phyloP scores from a whole-genome alignment of 192 early-diverging fungal genomes.

The Coemansia aciculifera region DNA sequence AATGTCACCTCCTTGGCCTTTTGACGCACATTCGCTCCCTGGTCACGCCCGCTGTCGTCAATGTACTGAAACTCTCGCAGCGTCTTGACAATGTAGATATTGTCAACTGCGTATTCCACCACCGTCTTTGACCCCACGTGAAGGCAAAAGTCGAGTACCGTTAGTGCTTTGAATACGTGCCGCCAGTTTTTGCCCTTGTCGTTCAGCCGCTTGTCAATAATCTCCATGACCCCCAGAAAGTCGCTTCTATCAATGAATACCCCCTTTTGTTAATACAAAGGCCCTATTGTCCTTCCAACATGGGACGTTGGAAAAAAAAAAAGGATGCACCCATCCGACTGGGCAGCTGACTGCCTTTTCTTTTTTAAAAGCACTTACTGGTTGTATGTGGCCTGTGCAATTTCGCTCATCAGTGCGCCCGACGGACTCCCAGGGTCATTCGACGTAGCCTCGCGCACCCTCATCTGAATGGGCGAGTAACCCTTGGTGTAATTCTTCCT shows the following conservation, averaged over 20 bases:
- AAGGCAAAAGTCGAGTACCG: conserved; percentile 82
- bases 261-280: background rate
- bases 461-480: conserved; percentile 89
- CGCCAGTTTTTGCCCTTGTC: conserved; percentile 98
- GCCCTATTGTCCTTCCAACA: background rate
- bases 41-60: conserved; percentile 89
- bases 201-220: conserved; percentile 95
- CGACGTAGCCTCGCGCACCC: conserved; percentile 81
- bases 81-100: conserved; percentile 92
- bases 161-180: conserved; percentile 95
- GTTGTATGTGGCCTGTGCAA: conserved; percentile 81
- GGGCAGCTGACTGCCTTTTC: background rate
- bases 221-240: conserved; percentile 96
- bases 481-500: conserved; percentile 91
- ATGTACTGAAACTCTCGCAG: conserved; percentile 95
- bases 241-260: conserved; percentile 64
- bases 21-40: conserved; percentile 90
- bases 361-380: conserved; percentile 73
- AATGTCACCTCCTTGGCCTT: conserved; percentile 89
- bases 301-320: background rate
- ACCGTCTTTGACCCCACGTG: conserved; percentile 84
- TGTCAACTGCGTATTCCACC: conserved; percentile 83
- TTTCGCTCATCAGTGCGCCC: conserved; percentile 76
- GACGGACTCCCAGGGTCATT: conserved; percentile 79
- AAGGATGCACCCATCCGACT: background rate